phyloP scores from a whole-genome alignment of 2,329 filamentous ascomycete genomes.

The Ophiobolus disseminans region DNA sequence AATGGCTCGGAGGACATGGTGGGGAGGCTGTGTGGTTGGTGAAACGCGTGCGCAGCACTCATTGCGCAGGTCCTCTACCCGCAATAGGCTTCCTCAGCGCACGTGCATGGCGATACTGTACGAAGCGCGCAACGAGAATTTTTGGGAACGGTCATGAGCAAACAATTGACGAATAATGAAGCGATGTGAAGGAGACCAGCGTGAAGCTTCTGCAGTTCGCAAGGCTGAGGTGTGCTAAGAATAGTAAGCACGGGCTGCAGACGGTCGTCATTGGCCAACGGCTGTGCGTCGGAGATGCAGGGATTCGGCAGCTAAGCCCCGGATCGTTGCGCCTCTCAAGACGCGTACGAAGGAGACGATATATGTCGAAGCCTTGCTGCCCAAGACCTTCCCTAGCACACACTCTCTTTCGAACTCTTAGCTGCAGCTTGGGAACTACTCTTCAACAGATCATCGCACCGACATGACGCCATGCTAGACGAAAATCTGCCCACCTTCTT shows the following conservation, averaged over 20 bases:
- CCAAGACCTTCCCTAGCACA: background rate
- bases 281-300: slow-evolving; percentile 15
- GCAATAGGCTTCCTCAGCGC: background rate
- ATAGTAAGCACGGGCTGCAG: slow-evolving; percentile 12
- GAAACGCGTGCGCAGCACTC: background rate
- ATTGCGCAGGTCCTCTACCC: background rate
- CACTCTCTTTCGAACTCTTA: background rate
- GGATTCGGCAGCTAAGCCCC: slow-evolving; percentile 9
- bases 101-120: background rate
- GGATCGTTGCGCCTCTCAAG: slow-evolving; percentile 13
- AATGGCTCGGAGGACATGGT: background rate
- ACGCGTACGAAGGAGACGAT: slow-evolving; percentile 10
- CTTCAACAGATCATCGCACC: background rate
- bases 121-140: background rate
- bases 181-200: background rate
- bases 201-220: slow-evolving; percentile 1
- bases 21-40: background rate
- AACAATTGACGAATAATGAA: background rate
- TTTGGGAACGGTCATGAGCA: background rate
- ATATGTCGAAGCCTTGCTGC: slow-evolving; percentile 4
- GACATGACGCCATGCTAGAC: slow-evolving; percentile 74
- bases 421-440: background rate
- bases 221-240: slow-evolving; percentile 11
- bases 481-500: slow-evolving; percentile 86
- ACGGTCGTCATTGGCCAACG: slow-evolving; percentile 15